phyloP scores from a whole-genome alignment of 257 asterid species.

The Nicotiana knightiana region DNA sequence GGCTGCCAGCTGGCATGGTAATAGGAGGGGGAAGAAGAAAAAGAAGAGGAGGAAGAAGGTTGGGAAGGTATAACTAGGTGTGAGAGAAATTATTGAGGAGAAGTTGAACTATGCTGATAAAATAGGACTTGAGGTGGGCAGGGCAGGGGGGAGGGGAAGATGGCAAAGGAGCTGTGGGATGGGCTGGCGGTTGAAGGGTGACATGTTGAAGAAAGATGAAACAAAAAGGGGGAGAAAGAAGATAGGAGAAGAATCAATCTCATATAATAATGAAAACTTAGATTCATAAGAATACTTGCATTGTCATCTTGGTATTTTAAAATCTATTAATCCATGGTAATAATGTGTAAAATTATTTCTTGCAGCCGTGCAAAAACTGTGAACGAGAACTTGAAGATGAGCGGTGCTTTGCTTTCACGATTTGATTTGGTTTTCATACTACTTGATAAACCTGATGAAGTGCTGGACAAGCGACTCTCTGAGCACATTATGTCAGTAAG shows the following conservation, averaged over 20 bases:
- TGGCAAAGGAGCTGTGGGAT: neutral
- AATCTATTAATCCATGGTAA: neutral
- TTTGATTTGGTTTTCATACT: slow-evolving; percentile 97
- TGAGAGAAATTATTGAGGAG: neutral
- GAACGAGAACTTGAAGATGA: slow-evolving; percentile 96
- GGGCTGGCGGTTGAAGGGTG: neutral
- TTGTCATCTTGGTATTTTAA: neutral
- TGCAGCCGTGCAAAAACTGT: slow-evolving; percentile 99
- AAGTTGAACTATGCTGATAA: neutral
- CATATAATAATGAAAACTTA: slow-evolving; percentile 2
- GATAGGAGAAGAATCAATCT: neutral
- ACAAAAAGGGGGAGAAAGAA: neutral
- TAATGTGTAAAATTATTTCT: slow-evolving; percentile 3
- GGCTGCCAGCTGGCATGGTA: neutral
- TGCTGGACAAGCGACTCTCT: slow-evolving; percentile 87
- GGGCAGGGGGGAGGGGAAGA: neutral
- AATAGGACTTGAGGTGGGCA: neutral
- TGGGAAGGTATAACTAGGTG: neutral
- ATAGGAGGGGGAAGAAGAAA: neutral
- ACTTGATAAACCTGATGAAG: slow-evolving; percentile 94
- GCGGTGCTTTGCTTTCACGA: slow-evolving; percentile 87
- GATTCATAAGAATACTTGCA: neutral
- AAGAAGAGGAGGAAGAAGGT: neutral
- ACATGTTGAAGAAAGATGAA: neutral
- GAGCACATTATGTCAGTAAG: slow-evolving; percentile 99